Evolutionary conservation across 148 eudicot genomes (phyloP).

Genomic region (Nepenthes mirabilis): DNA sequence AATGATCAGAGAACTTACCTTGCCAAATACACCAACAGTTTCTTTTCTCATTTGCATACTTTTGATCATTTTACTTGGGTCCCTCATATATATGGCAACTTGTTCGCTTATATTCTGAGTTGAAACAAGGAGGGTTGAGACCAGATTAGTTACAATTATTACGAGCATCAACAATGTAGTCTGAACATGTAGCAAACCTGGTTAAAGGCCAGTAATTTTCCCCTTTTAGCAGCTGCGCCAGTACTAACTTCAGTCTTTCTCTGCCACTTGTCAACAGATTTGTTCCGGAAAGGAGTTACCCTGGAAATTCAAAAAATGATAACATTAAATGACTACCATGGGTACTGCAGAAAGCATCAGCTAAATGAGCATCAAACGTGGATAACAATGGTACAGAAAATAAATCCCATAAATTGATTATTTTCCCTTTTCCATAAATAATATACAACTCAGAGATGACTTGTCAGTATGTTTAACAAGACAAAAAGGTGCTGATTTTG

Average conservation of each 20-base stretch:
- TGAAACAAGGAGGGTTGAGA: conserved; percentile 1
- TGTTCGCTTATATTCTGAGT: conserved; percentile 79
- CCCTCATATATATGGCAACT: conserved; percentile 88
- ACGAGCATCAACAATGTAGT: not conserved
- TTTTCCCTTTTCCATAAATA: too few species aligned
- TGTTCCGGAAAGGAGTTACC: conserved; percentile 60
- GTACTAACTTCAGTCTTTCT: conserved; percentile 88
- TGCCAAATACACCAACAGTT: conserved; percentile 57
- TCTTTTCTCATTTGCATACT: conserved; percentile 81
- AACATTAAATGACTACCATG: too few species aligned
- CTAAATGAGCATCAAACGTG: too few species aligned
- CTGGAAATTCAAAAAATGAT: conserved; percentile 15
- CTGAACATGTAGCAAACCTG: conserved; percentile 37
- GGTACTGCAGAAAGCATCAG: too few species aligned
- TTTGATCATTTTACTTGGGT: conserved; percentile 84
- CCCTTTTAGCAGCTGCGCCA: conserved; percentile 83
- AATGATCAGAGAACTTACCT: conserved; percentile 33
- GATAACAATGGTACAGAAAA: too few species aligned
- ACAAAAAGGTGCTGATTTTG: too few species aligned
- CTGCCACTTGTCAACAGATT: conserved; percentile 90
- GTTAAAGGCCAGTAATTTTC: conserved; percentile 74
- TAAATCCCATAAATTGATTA: too few species aligned
- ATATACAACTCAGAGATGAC: too few species aligned
- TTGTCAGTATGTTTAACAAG: too few species aligned
- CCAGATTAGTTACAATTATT: not conserved